phyloP scores from a whole-genome alignment of 257 asterid species.

The Forsythia viridissima region DNA sequence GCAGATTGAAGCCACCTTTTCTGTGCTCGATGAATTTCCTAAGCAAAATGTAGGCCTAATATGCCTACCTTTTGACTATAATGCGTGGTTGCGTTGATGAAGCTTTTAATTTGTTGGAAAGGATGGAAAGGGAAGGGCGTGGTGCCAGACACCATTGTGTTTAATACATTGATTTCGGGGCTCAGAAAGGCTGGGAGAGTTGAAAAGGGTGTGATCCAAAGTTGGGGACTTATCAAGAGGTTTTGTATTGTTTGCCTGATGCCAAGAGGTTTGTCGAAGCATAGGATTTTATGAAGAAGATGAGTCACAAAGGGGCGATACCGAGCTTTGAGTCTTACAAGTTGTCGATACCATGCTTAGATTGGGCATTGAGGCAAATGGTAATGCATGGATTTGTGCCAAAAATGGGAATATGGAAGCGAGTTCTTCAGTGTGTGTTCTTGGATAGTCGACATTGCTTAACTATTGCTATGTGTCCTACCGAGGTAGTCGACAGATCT shows the following conservation, averaged over 20 bases:
- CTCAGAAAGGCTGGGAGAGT: slow-evolving; percentile 57
- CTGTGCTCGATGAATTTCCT: slow-evolving; percentile 85
- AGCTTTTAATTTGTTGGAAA: slow-evolving; percentile 56
- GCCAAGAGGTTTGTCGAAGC: slow-evolving; percentile 62
- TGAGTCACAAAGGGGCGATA: slow-evolving; percentile 46
- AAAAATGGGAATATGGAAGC: slow-evolving; percentile 83
- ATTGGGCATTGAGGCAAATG: slow-evolving; percentile 77
- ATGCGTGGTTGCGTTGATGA: slow-evolving; percentile 61
- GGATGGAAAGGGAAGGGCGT: slow-evolving; percentile 63
- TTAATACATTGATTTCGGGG: slow-evolving; percentile 68
- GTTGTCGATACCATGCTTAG: slow-evolving; percentile 51
- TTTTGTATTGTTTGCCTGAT: slow-evolving; percentile 64
- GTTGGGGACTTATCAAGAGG: slow-evolving; percentile 78
- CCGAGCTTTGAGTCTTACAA: slow-evolving; percentile 82
- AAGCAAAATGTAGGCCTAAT: slow-evolving; percentile 65
- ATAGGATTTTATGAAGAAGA: slow-evolving; percentile 49
- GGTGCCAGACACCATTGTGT: slow-evolving; percentile 59
- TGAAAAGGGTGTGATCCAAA: slow-evolving; percentile 74
- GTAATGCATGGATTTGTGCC: slow-evolving; percentile 68
- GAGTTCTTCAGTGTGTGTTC: slow-evolving; percentile 43
- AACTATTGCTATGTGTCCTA: too few species aligned
- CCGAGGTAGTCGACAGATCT: too few species aligned
- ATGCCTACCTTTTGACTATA: slow-evolving; percentile 54
- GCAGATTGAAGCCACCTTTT: slow-evolving; percentile 57
- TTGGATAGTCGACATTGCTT: slow-evolving; percentile 15